These are phyloP conservation scores for Penicillium frequentans DNA, from an alignment of 2,329 filamentous ascomycete genomes.

Conservation along the genomic window DNA sequence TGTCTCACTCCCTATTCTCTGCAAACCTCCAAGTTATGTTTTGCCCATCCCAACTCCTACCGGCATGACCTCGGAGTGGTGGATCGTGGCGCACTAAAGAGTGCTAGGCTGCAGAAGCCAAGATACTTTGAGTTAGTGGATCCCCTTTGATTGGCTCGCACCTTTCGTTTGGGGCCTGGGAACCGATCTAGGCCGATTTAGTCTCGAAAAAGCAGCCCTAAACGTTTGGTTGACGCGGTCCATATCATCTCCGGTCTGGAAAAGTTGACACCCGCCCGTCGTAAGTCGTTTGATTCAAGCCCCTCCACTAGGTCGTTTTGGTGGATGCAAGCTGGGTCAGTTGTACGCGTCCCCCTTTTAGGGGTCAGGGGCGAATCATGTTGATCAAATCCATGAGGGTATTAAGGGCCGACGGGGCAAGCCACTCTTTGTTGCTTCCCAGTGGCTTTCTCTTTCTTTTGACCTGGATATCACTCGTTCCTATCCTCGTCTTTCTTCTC, in stretches of 20 bases:
- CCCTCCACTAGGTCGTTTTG: not conserved
- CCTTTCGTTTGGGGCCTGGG: constrained; percentile 7
- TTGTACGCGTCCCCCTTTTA: constrained; percentile 16
- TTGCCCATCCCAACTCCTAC: not conserved
- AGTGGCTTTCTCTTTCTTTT: constrained; percentile 2
- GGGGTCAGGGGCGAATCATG: constrained; percentile 17
- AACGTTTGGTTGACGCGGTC: constrained; percentile 16
- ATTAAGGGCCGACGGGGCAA: constrained; percentile 17
- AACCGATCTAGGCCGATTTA: constrained; percentile 10
- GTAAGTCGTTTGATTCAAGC: not conserved
- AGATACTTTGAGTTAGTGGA: constrained; percentile 13
- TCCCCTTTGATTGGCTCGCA: not conserved
- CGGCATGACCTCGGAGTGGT: not conserved
- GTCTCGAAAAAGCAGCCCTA: not conserved
- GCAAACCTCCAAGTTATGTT: not conserved
- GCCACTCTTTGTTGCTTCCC: constrained; percentile 8
- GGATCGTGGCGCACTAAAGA: constrained; percentile 9
- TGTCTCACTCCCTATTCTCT: not conserved
- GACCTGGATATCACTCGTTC: constrained; percentile 14
- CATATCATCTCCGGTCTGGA: constrained; percentile 10
- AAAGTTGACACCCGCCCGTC: constrained; percentile 14
- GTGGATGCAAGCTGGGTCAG: constrained; percentile 15
- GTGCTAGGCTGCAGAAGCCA: constrained; percentile 14
- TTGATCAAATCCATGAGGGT: constrained; percentile 3
- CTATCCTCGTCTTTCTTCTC: not conserved